These are phyloP conservation scores for Plectosphaerella plurivora DNA, from an alignment of 2,329 filamentous ascomycete species.

Conservation along the genomic window DNA sequence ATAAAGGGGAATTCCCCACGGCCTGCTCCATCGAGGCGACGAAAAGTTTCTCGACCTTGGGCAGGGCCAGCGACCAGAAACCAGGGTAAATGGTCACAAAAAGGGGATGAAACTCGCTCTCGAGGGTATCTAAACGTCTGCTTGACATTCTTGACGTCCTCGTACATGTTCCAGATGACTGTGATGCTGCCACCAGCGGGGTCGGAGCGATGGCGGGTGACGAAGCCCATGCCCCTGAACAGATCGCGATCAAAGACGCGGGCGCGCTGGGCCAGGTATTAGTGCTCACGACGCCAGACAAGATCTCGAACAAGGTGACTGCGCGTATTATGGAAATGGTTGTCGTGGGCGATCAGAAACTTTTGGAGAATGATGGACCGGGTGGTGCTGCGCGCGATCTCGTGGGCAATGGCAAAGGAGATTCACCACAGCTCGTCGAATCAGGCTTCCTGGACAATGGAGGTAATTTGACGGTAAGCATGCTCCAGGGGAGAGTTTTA, in stretches of 20 bases:
- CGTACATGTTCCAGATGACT: conserved; percentile 92
- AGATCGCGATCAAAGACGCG: conserved; percentile 62
- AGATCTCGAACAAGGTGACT: conserved; percentile 76
- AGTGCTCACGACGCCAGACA: conserved; percentile 74
- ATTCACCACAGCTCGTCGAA: conserved; percentile 88
- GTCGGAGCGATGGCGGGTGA: conserved; percentile 63
- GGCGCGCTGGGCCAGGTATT: conserved; percentile 60
- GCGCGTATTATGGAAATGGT: conserved; percentile 67
- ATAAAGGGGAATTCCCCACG: too few relatives aligned
- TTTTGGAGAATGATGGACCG: conserved; percentile 86
- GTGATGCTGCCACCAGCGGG: conserved; percentile 54
- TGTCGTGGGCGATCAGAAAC: conserved; percentile 85
- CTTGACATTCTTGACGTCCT: conserved; percentile 75
- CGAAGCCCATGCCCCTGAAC: conserved; percentile 75
- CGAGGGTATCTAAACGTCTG: conserved; percentile 79
- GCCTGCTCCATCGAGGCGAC: conserved; percentile 80
- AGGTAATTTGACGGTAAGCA: conserved; percentile 33
- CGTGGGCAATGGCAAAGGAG: conserved; percentile 52
- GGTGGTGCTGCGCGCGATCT: conserved; percentile 41
- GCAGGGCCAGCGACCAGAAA: too few relatives aligned
- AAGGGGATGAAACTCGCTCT: conserved; percentile 51
- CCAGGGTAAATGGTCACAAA: too few relatives aligned
- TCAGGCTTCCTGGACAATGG: conserved; percentile 50
- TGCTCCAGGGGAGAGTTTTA: conserved; percentile 36
- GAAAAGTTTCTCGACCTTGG: conserved; percentile 12